Base-by-base conservation (phyloP, 2,329 filamentous ascomycete genomes). In the Diplocarpon rosae region DNA sequence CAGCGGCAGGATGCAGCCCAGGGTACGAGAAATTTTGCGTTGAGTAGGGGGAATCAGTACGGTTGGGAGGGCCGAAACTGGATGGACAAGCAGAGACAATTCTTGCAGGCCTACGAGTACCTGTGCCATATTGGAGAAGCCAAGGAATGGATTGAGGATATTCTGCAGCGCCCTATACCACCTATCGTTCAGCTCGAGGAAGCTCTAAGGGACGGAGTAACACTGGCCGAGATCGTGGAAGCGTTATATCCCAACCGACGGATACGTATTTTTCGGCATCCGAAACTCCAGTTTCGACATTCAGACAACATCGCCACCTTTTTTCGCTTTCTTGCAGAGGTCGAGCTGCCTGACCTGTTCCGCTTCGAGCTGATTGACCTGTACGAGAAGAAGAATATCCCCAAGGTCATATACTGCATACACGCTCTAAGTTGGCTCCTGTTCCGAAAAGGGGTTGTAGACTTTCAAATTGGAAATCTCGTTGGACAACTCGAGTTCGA, bases 331-430 rank as follows among this genome's bases (percentile, higher is more conserved):
- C 73, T 98, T 1, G 85, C 90, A 52, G 86, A 95, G 49, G 80
- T 95, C 8, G 85, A 95, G 58, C 70, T 98, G 2, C 92, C 92
- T 1, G 93, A 98, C 56, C 75, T 98, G 14, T 98, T 98, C 64
- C 80, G 90, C 46, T 98, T 98, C 63, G 92, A 98, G 63, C 72
- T 96, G 37, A 94, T 96, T 52, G 92, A 98, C 65, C 69, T 98
- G 11, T 98, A 98, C 68, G 93, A 98, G 66, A 98, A 96, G 71
- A 98, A 98, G 67, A 98, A 98, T 58, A 93, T 96, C 1, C 92
- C 92, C 3, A 98, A 96, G 64, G 93, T 96, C 61, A 98, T 98
- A 50, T 94, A 98, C 67, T 98, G 92, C 62, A 92, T 98, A 42
- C 92, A 98, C 59, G 92, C 92, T 0, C 70, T 98, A 14, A 96